Base-by-base conservation (phyloP, 345 rosid species). In the Rhodamnia rubescens region DNA sequence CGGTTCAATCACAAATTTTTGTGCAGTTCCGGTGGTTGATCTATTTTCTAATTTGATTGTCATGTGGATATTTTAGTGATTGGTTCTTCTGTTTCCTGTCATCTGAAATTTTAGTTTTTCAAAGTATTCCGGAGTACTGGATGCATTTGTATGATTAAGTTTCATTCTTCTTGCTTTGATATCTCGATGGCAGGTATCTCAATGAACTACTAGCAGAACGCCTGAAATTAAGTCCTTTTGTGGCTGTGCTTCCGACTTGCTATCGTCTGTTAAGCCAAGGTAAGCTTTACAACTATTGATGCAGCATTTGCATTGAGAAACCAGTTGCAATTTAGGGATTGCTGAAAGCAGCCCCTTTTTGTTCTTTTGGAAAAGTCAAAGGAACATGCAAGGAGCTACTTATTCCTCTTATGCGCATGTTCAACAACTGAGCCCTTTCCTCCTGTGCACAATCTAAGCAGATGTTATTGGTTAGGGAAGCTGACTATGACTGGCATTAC, bases 121-220 rank as follows among this genome's bases (percentile, higher is more conserved):
- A 69, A 32, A 89, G 64, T 51, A 81, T 82, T 40, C 59, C 75
- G 4, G 80, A 69, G 26, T 18, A 51, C 83, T 64, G 54, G 81
- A 22, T 61, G 85, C 53, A 32, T 85, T 82, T 81, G n/a, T 27
- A 36, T 74, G 18, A 53, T 56, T 86, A 44, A 78, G 58, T 51
- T 21, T 20, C 44, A 58, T 84, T 82, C 84, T 50, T 85, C 52
- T 84, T 54, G 49, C 24, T 58, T 83, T 18, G 47, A 56, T 84
- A 83, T 50, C 27, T 42, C 36, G 53, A 87, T 86, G 84, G 83
- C 93, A 97, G 98, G 87, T 97, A 97, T 91, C 93, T 97, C 42
- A 88, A 92, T 0, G 98, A 94, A 89, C 90, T 97, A 85, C 87
- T 94, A 49, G 97, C 89, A 29, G 98, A 95, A 93, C 95, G 95